Base-by-base conservation (phyloP, 1,284 basidiomycete species). In the Moniliella sp. region DNA sequence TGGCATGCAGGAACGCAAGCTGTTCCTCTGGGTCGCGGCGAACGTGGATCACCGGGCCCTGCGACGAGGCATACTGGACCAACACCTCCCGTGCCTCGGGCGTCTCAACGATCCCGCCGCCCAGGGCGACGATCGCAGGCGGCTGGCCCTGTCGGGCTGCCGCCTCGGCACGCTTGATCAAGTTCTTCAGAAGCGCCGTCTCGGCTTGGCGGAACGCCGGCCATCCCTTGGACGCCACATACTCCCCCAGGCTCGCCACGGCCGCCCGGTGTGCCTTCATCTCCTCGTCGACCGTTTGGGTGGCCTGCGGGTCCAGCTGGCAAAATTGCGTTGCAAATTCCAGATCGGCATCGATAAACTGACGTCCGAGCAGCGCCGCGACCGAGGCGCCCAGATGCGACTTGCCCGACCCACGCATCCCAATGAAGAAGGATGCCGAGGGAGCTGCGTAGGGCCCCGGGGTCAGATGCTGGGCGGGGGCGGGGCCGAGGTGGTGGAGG, bases 401-500 rank as follows among this genome's bases (percentile, higher is more conserved):
- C 68, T 97, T 97, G 34, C 91, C 88, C 0, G 82, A 80, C 4
- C 88, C 88, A 19, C 88, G 78, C 88, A 99, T 94, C 25, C 88
- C 86, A 35, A 88, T 78, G 45, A 93, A 65, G 37, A 94, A 64
- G 42, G 86, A 73, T 5, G 79, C 79, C 0, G 76, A 71, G 15
- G 68, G 62, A 2, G 67, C 43, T 26, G 65, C 59, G 10, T 64
- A 66, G 15, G 48, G 38, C 8, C 36, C 26, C 10, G 53, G 50
- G 3, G 49, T 42, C 14, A 45, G 35, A 11, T 38, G 31, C 13
- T 33, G 32, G 31, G 23, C 10, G 21, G 21, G n/a, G 45, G 18
- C 14, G 42, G 25, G 18, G 35, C 26, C 3, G 35, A 13, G 11
- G 18, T 16, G 13, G 8, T 13, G 23, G 18, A 15, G 10, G 18